Base-by-base conservation (phyloP, 1,139 yeast species). In the Eremothecium gossypii region DNA sequence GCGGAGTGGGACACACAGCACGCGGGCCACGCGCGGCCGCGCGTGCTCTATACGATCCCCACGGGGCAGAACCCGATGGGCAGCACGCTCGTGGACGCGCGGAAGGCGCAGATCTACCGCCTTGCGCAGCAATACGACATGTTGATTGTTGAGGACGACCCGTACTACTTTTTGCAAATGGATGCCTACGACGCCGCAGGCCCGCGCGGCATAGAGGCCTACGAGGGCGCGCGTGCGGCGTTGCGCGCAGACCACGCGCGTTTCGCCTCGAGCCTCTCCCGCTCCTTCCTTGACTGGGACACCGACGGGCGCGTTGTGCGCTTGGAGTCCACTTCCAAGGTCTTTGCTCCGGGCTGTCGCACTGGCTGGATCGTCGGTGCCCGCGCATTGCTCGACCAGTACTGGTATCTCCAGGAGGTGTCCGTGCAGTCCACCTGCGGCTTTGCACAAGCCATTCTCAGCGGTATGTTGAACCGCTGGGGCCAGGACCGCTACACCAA, bases 11-110 rank as follows among this genome's bases (percentile, higher is more conserved):
- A 73, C 20, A 41, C 28, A 12, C 36, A 32, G 14, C 37, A 35
- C n/a, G 74, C 77, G 7, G 71, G 68, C 55, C 62, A 78, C 63
- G 60, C 83, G 71, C 75, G 74, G 63, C 94, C 94, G 48, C 84
- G 81, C 64, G 68, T 87, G 44, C 71, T 87, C 50, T 87, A 87
- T 72, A 80, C 89, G 36, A 84, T 87, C 54, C 79, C 87, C 49
- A 87, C 96, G 10, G 96, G 96, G 41, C 96, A 89, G 69, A 89
- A 89, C 70, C 97, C 97, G 47, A 85, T 96, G 28, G 97, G 97
- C 29, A 76, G 93, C 8, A 81, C 86, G 29, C 70, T 87, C 55
- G 71, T 82, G 36, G 67, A 59, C 17, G 84, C 79, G 52, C 77
- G 95, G 64, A 83, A 95, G 66, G 62, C 68, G 51, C 74, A 70